Conservation (phyloP, 495 filamentous ascomycete genomes). For the Penicillium pulvis region DNA sequence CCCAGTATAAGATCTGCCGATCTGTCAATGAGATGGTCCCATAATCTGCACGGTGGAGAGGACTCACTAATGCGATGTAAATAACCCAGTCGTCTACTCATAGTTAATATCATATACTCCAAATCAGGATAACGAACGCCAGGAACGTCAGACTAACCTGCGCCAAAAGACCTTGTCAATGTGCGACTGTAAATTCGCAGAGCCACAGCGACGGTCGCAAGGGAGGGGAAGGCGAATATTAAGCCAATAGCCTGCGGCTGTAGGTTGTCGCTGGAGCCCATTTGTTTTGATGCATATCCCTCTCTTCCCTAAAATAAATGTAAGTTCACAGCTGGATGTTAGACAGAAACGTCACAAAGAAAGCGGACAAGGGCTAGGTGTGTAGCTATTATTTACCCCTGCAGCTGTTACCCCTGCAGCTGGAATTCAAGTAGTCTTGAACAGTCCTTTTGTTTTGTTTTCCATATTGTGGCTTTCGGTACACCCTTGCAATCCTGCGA, state of each 20-base stretch:
- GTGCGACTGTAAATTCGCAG: conserved; percentile 43
- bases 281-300: background rate
- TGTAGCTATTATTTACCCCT: no score
- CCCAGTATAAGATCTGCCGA: conserved; percentile 21
- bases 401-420: background rate
- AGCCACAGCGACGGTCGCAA: conserved; percentile 41
- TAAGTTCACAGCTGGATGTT: background rate
- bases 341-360: background rate
- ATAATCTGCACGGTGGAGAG: background rate
- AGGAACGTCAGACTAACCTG: conserved; percentile 10
- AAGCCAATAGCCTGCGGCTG: conserved; percentile 45
- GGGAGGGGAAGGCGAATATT: conserved; percentile 43
- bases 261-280: conserved; percentile 17
- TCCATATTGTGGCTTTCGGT: background rate
- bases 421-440: no score
- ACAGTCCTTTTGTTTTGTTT: background rate
- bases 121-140: no score
- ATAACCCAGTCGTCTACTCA: conserved; percentile 1
- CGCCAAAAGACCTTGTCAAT: conserved; percentile 48
- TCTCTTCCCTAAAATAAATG: background rate
- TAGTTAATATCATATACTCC: background rate
- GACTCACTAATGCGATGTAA: background rate
- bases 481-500: background rate
- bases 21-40: conserved; percentile 5
- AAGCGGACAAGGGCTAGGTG: no score